Evolutionary conservation across 1,284 basidiomycete genomes (phyloP), one percentile per base, ranked within the genome.

Genomic region (Fomitiporia mediterranea): DNA sequence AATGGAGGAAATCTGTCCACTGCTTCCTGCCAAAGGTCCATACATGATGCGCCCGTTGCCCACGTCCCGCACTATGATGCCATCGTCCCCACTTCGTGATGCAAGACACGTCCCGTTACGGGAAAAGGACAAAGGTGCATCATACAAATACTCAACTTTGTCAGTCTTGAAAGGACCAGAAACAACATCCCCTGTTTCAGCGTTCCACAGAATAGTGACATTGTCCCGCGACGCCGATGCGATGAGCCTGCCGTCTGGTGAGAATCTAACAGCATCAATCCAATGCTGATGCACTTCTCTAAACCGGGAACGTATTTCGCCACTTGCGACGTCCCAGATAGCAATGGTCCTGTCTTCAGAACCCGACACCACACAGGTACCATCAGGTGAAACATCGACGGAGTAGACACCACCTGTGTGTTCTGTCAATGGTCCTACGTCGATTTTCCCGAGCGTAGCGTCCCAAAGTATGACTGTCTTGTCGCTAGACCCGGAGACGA

Each of bases 381-480:
- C 40, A 23, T 42, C n/a, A 23, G 40, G 40, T 42, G 40, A n/a
- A n/a, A 42, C 7, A 7, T 6, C 40, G 40, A 42, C n/a, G 5
- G n/a, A n/a, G 5, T n/a, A 8, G 40, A 42, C 21, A n/a, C 40
- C n/a, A 17, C n/a, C 38, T 11, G 37, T 51, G 30, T 59, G 57
- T 11, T 47, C 57, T n/a, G 7, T 28, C 15, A 56, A 44, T 4
- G 57, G 47, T 13, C 55, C 55, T 6, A 34, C 25, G 8, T 6
- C 21, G n/a, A 27, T 8, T 8, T 17, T 8, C n/a, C 38, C 5
- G 4, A 32, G 44, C 7, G 15, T 34, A 25, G 43, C 49, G 28
- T 57, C 49, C 58, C 58, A 59, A 17, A 59, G n/a, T 5, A 56
- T 38, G n/a, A 59, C 34, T n/a, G 50, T 58, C n/a, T 25, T 30